These are phyloP conservation scores for Neofusicoccum laricinum DNA, from an alignment of 2,329 filamentous ascomycete species.

Conservation along the genomic window DNA sequence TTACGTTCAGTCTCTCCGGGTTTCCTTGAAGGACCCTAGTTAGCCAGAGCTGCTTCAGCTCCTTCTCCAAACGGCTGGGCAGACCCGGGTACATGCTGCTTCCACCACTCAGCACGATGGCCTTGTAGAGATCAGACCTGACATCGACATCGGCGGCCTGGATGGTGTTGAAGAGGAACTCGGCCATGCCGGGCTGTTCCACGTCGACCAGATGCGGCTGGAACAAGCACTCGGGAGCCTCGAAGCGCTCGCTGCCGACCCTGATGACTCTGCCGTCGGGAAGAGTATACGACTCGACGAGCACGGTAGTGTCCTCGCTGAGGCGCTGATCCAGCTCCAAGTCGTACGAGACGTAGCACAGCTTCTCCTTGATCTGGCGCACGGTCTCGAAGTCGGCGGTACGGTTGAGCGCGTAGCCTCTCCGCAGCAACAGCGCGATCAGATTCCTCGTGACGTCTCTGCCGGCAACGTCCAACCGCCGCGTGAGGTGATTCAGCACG, in stretches of 20 bases:
- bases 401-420: conserved; percentile 94
- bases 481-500: conserved; percentile 93
- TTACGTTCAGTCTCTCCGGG: conserved; percentile 77
- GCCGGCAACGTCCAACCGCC: conserved; percentile 89
- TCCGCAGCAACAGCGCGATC: conserved; percentile 87
- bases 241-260: conserved; percentile 94
- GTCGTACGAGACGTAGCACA: conserved; percentile 99
- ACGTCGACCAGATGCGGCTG: conserved; percentile 97
- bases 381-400: conserved; percentile 99
- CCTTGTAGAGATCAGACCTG: conserved; percentile 89
- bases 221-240: conserved; percentile 97
- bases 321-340: conserved; percentile 93
- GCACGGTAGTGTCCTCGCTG: conserved; percentile 93
- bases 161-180: conserved; percentile 98
- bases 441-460: conserved; percentile 98
- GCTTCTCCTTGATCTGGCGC: conserved; percentile 98
- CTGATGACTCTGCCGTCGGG: conserved; percentile 95
- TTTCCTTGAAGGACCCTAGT: conserved; percentile 87
- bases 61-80: conserved; percentile 93
- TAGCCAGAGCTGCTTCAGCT: conserved; percentile 97
- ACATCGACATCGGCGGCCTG: conserved; percentile 95
- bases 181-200: conserved; percentile 93
- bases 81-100: conserved; percentile 99
- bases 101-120: conserved; percentile 92
- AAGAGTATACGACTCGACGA: conserved; percentile 96